A percentile compares a stretch with the other conserved stretches of the same genome.
phyloP scores from a whole-genome alignment of 2,329 filamentous ascomycete genomes.

The Colletotrichum euphorbiae region DNA sequence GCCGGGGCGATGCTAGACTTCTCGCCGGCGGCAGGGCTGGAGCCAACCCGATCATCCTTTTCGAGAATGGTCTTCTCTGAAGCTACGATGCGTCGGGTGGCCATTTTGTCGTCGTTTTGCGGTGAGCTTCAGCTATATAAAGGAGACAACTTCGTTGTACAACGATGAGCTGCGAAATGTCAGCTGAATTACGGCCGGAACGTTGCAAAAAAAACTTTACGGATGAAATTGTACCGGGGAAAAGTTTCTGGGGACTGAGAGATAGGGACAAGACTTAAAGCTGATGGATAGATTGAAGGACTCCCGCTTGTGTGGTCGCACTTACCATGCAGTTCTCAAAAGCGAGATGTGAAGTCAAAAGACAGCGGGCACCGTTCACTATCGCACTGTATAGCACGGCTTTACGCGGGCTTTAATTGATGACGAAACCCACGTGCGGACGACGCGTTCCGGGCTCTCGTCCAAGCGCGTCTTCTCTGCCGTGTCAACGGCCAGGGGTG shows the following conservation, averaged over 20 bases:
- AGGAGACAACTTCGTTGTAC: background rate
- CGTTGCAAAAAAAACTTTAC: background rate
- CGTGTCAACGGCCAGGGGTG: constrained; percentile 37
- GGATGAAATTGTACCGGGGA: no score
- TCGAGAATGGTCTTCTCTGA: constrained; percentile 75
- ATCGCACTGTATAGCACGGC: background rate
- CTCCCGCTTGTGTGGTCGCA: background rate
- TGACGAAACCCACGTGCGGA: constrained; percentile 39
- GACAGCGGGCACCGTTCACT: constrained; percentile 20
- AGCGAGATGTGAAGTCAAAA: constrained; percentile 32
- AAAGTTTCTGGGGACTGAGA: no score
- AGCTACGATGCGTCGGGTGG: constrained; percentile 74
- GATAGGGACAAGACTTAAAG: background rate
- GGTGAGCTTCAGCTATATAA: background rate
- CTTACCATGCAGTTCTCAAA: background rate
- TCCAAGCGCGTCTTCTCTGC: constrained; percentile 35
- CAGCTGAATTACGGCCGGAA: background rate
- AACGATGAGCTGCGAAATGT: background rate
- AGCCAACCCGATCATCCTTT: constrained; percentile 61
- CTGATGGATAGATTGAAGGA: constrained; percentile 8
- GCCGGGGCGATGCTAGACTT: constrained; percentile 84
- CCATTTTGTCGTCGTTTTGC: constrained; percentile 63
- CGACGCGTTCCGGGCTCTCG: constrained; percentile 31
- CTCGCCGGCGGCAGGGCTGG: constrained; percentile 56
- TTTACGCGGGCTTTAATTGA: constrained; percentile 26